Conservation (phyloP, 2,329 filamentous ascomycete species). For the Claviceps fusiformis region DNA sequence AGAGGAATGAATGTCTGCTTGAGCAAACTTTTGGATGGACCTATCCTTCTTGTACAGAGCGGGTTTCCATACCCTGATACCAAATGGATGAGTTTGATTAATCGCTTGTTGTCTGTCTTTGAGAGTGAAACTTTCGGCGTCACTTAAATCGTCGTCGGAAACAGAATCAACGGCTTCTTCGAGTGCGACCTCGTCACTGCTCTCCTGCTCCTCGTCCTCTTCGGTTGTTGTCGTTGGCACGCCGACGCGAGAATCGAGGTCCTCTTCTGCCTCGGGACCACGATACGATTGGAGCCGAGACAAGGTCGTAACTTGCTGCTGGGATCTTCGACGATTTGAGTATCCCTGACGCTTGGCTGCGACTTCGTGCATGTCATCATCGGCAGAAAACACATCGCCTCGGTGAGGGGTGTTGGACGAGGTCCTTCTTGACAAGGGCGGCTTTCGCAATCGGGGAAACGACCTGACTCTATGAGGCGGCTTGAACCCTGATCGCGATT, state of each 20-base stretch:
- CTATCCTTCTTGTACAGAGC: conserved; percentile 95
- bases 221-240: conserved; percentile 8
- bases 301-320: conserved; percentile 18
- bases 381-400: conserved; percentile 78
- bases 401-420: conserved; percentile 70
- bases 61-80: conserved; percentile 97
- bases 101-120: conserved; percentile 96
- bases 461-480: conserved; percentile 34
- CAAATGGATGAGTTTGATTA: conserved; percentile 96
- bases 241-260: conserved; percentile 10
- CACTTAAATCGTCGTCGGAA: conserved; percentile 63
- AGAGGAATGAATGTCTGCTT: conserved; percentile 91
- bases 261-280: conserved; percentile 9
- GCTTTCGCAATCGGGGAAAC: conserved; percentile 49
- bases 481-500: conserved; percentile 26
- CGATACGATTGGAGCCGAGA: conserved; percentile 29
- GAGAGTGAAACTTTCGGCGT: conserved; percentile 93
- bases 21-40: conserved; percentile 90
- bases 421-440: conserved; percentile 55
- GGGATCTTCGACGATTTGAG: conserved; percentile 21
- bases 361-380: conserved; percentile 74
- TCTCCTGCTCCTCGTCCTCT: conserved; percentile 13
- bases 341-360: conserved; percentile 42
- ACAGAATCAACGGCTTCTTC: conserved; percentile 44
- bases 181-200: conserved; percentile 25